These are phyloP conservation scores for Penicillium cataractarum DNA, from an alignment of 495 filamentous ascomycete species.

Conservation along the genomic window DNA sequence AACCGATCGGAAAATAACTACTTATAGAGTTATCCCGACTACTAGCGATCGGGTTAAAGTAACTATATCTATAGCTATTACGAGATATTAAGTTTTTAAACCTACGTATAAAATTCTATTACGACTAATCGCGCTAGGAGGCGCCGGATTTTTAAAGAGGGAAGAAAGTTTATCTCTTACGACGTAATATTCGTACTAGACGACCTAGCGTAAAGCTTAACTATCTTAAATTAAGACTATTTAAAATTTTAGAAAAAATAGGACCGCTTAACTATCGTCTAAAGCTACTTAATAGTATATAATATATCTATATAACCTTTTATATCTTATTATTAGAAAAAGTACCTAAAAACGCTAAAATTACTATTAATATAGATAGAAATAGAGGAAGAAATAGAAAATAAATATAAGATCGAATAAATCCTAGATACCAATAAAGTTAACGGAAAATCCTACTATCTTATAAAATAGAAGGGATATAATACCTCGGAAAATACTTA, in stretches of 20 bases:
- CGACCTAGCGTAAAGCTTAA: background rate
- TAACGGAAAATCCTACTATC: constrained; percentile 11
- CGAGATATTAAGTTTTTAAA: constrained; percentile 25
- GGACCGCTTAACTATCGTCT: constrained; percentile 15
- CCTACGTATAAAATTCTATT: constrained; percentile 18
- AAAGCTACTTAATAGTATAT: constrained; percentile 18
- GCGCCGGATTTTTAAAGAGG: constrained; percentile 27
- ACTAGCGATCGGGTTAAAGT: constrained; percentile 11
- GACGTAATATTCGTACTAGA: constrained; percentile 10
- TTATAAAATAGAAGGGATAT: constrained; percentile 16
- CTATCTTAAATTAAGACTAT: constrained; percentile 4
- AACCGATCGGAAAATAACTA: constrained; percentile 9
- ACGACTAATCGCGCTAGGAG: constrained; percentile 22
- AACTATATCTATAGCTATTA: constrained; percentile 21
- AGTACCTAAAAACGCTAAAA: constrained; percentile 10
- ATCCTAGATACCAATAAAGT: constrained; percentile 10
- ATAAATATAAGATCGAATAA: constrained; percentile 17
- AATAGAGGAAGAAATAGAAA: constrained; percentile 11
- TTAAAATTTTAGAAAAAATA: constrained; percentile 13
- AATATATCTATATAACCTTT: constrained; percentile 13
- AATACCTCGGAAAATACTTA: constrained; percentile 14
- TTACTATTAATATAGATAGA: constrained; percentile 12
- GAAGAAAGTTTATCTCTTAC: constrained; percentile 36
- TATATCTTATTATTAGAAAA: constrained; percentile 22
- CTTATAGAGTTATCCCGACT: constrained; percentile 2